phyloP scores from a whole-genome alignment of 768 basidiomycete species.

The Udeniomyces megalosporus region DNA sequence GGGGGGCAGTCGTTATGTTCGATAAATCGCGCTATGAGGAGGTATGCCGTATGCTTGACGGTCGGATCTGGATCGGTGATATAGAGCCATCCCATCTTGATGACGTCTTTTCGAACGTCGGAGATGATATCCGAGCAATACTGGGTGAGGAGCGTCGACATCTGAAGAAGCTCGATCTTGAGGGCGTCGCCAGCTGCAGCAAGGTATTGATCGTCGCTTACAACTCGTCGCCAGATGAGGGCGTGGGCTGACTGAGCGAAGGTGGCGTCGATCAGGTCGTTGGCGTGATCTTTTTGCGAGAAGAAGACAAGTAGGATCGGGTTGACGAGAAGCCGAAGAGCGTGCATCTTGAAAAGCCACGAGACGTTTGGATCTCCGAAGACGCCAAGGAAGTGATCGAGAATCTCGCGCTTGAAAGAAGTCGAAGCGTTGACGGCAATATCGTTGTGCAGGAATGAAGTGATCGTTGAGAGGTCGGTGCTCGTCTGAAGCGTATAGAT shows the following conservation, averaged over 20 bases:
- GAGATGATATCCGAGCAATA: conserved; percentile 63
- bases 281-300: conserved; percentile 37
- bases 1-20: conserved; percentile 70
- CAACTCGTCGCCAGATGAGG: conserved; percentile 58
- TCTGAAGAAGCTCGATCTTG: conserved; percentile 74
- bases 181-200: conserved; percentile 53
- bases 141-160: conserved; percentile 77
- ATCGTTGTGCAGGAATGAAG: conserved; percentile 71
- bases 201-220: conserved; percentile 2
- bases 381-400: conserved; percentile 72
- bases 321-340: conserved; percentile 60
- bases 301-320: conserved; percentile 71
- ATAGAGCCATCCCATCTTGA: conserved; percentile 82
- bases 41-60: conserved; percentile 81
- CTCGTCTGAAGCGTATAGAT: conserved; percentile 64
- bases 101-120: conserved; percentile 75
- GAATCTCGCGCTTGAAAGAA: conserved; percentile 60
- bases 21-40: conserved; percentile 82
- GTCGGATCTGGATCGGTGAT: conserved; percentile 70
- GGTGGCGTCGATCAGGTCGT: conserved; percentile 50
- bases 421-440: conserved; percentile 48
- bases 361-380: conserved; percentile 50
- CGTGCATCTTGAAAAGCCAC: conserved; percentile 54
- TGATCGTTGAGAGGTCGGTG: conserved; percentile 60
- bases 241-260: conserved; percentile 45